Conservation (phyloP, 2,329 filamentous ascomycete genomes). For the Fusarium humuli region DNA sequence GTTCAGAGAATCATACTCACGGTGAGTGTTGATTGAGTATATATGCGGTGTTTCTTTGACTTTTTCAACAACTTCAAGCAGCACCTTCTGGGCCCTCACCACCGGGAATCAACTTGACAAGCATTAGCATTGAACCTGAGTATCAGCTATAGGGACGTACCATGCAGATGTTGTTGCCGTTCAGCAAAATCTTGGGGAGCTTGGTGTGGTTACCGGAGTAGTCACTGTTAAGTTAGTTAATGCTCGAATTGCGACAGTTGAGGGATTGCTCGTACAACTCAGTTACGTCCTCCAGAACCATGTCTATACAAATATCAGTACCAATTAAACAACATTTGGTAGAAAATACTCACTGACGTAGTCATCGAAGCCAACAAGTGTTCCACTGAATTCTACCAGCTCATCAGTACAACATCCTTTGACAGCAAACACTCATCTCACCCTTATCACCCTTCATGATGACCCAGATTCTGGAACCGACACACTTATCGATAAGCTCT, state of each 20-base stretch:
- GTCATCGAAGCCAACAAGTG: constrained; percentile 95
- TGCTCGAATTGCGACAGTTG: neutral
- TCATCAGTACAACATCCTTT: constrained; percentile 26
- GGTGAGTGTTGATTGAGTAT: constrained; percentile 4
- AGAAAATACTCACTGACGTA: constrained; percentile 88
- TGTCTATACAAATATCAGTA: constrained; percentile 71
- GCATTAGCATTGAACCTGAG: constrained; percentile 14
- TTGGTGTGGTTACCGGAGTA: constrained; percentile 89
- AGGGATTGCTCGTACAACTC: constrained; percentile 77
- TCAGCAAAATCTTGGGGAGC: constrained; percentile 92
- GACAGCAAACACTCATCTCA: constrained; percentile 51
- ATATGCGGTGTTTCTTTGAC: constrained; percentile 18
- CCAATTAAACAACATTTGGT: neutral
- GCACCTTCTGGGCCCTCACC: constrained; percentile 73
- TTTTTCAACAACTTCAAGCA: constrained; percentile 26
- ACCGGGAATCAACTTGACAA: constrained; percentile 77
- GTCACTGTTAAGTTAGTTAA: constrained; percentile 71
- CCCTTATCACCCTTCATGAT: constrained; percentile 99
- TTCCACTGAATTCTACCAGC: constrained; percentile 88
- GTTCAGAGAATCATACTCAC: neutral
- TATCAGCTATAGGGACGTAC: constrained; percentile 62
- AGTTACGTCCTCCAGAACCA: constrained; percentile 97
- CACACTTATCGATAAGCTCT: constrained; percentile 99
- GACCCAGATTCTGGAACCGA: constrained; percentile 97
- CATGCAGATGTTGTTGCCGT: constrained; percentile 99